Percentiles rank a stretch among this genome's conserved stretches.
phyloP scores from a whole-genome alignment of 2,329 filamentous ascomycete species.

The Colletotrichum sp. region DNA sequence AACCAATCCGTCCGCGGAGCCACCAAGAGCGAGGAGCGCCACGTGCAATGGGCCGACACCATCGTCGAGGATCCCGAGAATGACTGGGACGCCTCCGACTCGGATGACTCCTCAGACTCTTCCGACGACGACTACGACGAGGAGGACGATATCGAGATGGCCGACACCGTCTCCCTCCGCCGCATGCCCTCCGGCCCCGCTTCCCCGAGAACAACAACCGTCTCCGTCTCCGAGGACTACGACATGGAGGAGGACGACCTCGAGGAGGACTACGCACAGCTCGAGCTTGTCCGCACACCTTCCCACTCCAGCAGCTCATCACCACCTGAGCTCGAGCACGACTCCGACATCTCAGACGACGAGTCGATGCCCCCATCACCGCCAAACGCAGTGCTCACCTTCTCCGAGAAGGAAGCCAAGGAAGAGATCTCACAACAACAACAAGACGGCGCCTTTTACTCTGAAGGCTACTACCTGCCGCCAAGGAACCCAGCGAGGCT shows the following conservation, averaged over 20 bases:
- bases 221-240: slow-evolving; percentile 43
- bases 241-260: slow-evolving; percentile 59
- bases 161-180: slow-evolving; percentile 50
- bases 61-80: slow-evolving; percentile 76
- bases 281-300: slow-evolving; percentile 71
- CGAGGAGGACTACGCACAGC: slow-evolving; percentile 68
- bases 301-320: slow-evolving; percentile 63
- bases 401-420: slow-evolving; percentile 61
- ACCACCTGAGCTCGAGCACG: slow-evolving; percentile 74
- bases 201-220: slow-evolving; percentile 28
- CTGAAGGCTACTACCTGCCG: slow-evolving; percentile 59
- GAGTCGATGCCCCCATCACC: slow-evolving; percentile 77
- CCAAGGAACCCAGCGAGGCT: slow-evolving; percentile 55
- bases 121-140: slow-evolving; percentile 57
- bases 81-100: slow-evolving; percentile 71
- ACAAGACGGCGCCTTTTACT: slow-evolving; percentile 48
- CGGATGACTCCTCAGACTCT: slow-evolving; percentile 31
- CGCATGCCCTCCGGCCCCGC: slow-evolving; percentile 45
- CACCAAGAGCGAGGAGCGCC: slow-evolving; percentile 59
- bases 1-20: slow-evolving; percentile 87
- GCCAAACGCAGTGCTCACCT: slow-evolving; percentile 60
- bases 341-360: slow-evolving; percentile 73
- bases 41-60: slow-evolving; percentile 87
- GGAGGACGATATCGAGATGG: slow-evolving; percentile 61
- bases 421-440: slow-evolving; percentile 41